Percentiles rank a stretch among this genome's conserved stretches.
Evolutionary conservation across 2,329 filamentous ascomycete species (phyloP).

Genomic region (Phaeomoniella chlamydospora): DNA sequence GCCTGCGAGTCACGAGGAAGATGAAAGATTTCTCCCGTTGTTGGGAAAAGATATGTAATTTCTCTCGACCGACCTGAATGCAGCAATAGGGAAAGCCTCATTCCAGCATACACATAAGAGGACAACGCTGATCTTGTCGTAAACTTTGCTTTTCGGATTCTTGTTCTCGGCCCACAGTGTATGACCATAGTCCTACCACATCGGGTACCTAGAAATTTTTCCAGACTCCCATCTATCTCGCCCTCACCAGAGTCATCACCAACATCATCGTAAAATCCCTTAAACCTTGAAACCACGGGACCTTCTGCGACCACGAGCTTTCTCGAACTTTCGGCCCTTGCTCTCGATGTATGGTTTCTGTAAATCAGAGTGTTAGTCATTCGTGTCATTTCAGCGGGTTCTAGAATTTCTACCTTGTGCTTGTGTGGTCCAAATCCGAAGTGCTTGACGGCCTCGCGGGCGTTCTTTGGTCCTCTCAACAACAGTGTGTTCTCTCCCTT

Average conservation of each 20-base stretch:
- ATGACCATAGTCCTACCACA: background rate
- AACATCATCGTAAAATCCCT: too few species aligned
- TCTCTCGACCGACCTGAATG: slow-evolving; percentile 1
- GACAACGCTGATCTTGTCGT: background rate
- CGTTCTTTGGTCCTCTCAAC: slow-evolving; percentile 95
- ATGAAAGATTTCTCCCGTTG: too few species aligned
- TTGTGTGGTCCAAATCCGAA: slow-evolving; percentile 97
- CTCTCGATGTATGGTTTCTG: slow-evolving; percentile 93
- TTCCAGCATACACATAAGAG: background rate
- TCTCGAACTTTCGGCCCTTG: slow-evolving; percentile 99
- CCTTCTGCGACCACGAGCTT: slow-evolving; percentile 94
- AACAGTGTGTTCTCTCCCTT: slow-evolving; percentile 95
- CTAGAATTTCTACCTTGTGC: slow-evolving; percentile 61
- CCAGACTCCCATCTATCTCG: slow-evolving; percentile 8
- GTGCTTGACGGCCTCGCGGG: slow-evolving; percentile 96
- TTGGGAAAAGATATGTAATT: too few species aligned
- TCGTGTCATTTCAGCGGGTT: background rate
- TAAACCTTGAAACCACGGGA: slow-evolving; percentile 99
- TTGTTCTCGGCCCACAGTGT: background rate
- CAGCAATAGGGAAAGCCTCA: background rate
- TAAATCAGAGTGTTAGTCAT: too few species aligned
- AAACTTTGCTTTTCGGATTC: background rate
- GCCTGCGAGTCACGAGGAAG: too few species aligned
- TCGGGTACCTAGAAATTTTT: slow-evolving; percentile 4
- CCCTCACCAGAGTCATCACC: slow-evolving; percentile 3